Conservation (phyloP, 768 basidiomycete species). For the Lactarius sanguifluus region DNA sequence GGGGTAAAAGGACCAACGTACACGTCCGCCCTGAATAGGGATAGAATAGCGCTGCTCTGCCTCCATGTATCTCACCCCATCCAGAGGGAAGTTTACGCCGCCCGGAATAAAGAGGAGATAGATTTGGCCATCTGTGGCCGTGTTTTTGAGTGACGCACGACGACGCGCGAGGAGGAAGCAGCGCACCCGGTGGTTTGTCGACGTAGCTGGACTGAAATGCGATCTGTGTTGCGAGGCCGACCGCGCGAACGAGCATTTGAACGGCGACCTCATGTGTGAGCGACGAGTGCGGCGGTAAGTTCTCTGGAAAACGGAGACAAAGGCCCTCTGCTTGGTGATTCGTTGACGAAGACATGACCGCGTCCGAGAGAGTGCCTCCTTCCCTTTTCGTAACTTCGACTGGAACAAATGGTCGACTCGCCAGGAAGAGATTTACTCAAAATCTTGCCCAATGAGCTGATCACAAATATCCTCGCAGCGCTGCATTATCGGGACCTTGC, state of each 20-base stretch:
- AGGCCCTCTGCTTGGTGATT: slow-evolving; percentile 52
- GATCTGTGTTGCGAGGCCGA: slow-evolving; percentile 51
- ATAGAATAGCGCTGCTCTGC: slow-evolving; percentile 61
- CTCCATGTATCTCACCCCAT: slow-evolving; percentile 78
- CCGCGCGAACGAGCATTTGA: slow-evolving; percentile 60
- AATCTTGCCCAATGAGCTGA: slow-evolving; percentile 10
- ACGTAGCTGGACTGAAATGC: slow-evolving; percentile 76
- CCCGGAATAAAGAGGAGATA: slow-evolving; percentile 64
- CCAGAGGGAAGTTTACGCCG: slow-evolving; percentile 62
- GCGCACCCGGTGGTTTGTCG: slow-evolving; percentile 69
- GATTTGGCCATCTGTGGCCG: slow-evolving; percentile 57
- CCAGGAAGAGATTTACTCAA: background rate
- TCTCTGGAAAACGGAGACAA: slow-evolving; percentile 71
- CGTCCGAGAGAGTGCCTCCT: background rate
- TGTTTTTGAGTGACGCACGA: slow-evolving; percentile 3
- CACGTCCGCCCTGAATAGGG: slow-evolving; percentile 51
- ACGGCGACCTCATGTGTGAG: slow-evolving; percentile 58
- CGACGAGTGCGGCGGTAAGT: slow-evolving; percentile 54
- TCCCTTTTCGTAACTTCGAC: background rate
- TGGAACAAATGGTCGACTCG: background rate
- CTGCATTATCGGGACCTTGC: slow-evolving; percentile 13
- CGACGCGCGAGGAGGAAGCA: background rate
- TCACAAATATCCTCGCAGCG: slow-evolving; percentile 3
- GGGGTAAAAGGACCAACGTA: slow-evolving; percentile 39
- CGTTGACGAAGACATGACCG: background rate